Evolutionary conservation across 305 asterid genomes (phyloP).

Genomic region (Plantago lanceolata): DNA sequence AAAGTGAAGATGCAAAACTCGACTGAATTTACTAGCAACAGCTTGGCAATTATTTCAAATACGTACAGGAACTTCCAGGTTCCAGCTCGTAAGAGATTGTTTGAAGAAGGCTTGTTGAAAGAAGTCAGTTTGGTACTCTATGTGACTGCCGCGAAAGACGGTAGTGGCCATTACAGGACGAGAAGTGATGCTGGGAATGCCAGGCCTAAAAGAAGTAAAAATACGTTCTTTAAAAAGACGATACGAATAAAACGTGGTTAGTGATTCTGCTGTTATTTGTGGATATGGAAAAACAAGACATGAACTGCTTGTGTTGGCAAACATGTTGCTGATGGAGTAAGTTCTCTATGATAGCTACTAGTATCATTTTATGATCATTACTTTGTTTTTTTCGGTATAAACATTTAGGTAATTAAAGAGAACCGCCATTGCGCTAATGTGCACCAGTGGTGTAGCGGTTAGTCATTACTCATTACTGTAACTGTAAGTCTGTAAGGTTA

Average conservation of each 20-base stretch:
- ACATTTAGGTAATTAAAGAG: neutral
- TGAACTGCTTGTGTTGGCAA: constrained; percentile 14
- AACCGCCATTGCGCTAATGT: too few species aligned
- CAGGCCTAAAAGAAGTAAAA: constrained; percentile 26
- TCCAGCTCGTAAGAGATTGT: constrained; percentile 12
- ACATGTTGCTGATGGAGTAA: constrained; percentile 32
- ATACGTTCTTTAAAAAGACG: constrained; percentile 27
- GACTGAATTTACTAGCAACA: constrained; percentile 29
- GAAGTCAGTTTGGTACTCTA: constrained; percentile 17
- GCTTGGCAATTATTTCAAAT: constrained; percentile 32
- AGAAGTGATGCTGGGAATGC: constrained; percentile 26
- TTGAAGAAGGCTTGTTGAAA: neutral
- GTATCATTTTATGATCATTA: neutral
- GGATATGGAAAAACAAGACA: constrained; percentile 34
- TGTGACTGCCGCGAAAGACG: constrained; percentile 27
- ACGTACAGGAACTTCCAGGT: constrained; percentile 2
- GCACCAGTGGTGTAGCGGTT: too few species aligned
- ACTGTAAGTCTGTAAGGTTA: too few species aligned
- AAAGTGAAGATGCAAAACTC: constrained; percentile 17
- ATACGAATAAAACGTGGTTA: constrained; percentile 25
- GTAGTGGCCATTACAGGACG: constrained; percentile 27
- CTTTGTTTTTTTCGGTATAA: neutral
- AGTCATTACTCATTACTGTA: too few species aligned
- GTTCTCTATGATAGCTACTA: constrained; percentile 6
- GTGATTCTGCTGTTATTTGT: constrained; percentile 28